Base-by-base conservation (phyloP, 2,329 filamentous ascomycete species). In the Atkinsonella hypoxylon region DNA sequence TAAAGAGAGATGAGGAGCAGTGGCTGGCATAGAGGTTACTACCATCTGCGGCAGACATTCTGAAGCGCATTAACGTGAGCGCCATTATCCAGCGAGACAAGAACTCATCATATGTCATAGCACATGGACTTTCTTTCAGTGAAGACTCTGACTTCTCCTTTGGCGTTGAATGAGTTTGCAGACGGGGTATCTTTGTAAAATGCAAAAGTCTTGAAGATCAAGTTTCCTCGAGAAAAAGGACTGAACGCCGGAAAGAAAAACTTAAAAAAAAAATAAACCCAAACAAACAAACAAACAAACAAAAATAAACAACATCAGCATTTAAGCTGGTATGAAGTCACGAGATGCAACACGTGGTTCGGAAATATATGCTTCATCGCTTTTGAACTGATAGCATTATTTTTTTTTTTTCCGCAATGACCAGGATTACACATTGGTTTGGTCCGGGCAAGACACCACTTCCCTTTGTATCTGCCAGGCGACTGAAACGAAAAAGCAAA, bases 1-100 rank as follows among this genome's bases (percentile, higher is more conserved):
- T 73, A 40, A 78, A 78, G 62, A 69, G 78, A 55, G 73, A 77
- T 49, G 78, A 81, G 56, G 77, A 81, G 61, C 73, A 77, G 55
- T 81, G 78, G 78, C 69, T 81, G 55, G 78, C 77, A 51, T 80
- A 46, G 45, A 18, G 10, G 11, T 36, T 15, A 11, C 18, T 13
- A 18, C 40, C 7, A 18, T 22, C 7, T 42, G 17, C 18, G 18
- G 18, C 40, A 18, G 18, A 18, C 11, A 12, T 26, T 7, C 8
- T 7, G 18, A 41, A 8, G 39, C 39, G 18, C 39, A 41, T 18
- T 6, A 40, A n/a, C 2, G 38, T n/a, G 38, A 15, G 17, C 17
- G 38, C 13, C 38, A 10, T 40, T n/a, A 40, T 18, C n/a, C 4
- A 10, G 15, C 15, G 15, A 40, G 17, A 4, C 18, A 7, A 15